Evolutionary conservation across 768 basidiomycete species (phyloP).

Genomic region (Naganishia antarctica): DNA sequence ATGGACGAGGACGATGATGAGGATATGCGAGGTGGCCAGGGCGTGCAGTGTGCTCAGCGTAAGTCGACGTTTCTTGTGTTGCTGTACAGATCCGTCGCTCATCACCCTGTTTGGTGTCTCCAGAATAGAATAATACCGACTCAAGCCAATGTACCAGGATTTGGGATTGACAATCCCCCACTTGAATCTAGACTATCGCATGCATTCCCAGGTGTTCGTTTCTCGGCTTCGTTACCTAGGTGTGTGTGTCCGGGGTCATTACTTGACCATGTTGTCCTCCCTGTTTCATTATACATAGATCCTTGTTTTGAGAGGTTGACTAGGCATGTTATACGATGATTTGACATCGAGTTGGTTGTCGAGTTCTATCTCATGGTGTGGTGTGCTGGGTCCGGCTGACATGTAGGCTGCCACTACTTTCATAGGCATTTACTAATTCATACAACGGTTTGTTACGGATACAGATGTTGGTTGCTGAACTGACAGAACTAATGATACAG

Average conservation of each 20-base stretch:
- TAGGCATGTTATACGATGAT: too few relatives aligned
- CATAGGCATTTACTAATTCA: not conserved
- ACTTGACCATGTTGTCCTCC: not conserved
- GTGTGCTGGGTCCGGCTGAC: not conserved
- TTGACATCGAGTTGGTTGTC: too few relatives aligned
- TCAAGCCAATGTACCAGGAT: not conserved
- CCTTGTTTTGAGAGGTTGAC: not conserved
- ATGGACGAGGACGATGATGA: constrained; percentile 77
- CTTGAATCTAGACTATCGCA: constrained; percentile 18
- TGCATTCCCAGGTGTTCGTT: constrained; percentile 5
- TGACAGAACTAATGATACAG: constrained; percentile 9
- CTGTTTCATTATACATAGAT: not conserved
- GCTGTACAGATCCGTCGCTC: not conserved
- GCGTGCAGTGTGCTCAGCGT: constrained; percentile 79
- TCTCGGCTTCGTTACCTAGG: too few relatives aligned
- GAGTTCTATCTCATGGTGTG: not conserved
- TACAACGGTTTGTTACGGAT: constrained; percentile 18
- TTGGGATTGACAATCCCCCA: not conserved
- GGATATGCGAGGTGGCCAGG: constrained; percentile 67
- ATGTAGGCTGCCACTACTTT: not conserved
- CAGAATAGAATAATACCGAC: constrained; percentile 13
- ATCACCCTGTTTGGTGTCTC: not conserved
- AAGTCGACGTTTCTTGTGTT: constrained; percentile 28
- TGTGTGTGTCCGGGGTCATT: too few relatives aligned
- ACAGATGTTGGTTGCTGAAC: not conserved